Evolutionary conservation across 2,329 filamentous ascomycete species (phyloP), one percentile per base, ranked within the genome.

Genomic region (Exophiala oligosperma): DNA sequence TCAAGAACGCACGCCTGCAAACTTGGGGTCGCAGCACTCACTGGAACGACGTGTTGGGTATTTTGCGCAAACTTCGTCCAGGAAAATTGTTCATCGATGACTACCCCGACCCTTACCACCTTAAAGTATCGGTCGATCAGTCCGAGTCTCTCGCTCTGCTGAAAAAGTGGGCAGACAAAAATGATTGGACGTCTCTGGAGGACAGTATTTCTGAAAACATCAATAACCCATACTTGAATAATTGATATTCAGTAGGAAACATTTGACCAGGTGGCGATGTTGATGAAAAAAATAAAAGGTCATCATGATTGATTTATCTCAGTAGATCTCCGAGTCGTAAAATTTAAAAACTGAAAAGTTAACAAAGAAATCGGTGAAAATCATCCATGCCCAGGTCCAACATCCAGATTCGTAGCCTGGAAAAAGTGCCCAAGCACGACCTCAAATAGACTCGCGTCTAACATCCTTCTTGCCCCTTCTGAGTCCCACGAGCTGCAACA

Each of bases 1-100:
- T 84, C 0, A 59, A 70, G 2, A 73, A 74, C 0, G 77, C 84
- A 63, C 76, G 84, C 1, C 67, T 87, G 5, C 83, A 85, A 64
- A 83, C 73, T 0, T 82, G 79, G 52, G 80, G 78, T 0, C 70
- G 73, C 1, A 74, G 73, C 0, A 79, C 74, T 55, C 80, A 72
- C 49, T 80, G 75, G 68, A 79, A 80, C n/a, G 32, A 48, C 21
- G 26, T 28, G 26, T 8, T 43, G 14, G 40, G 3, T 8, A 43
- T 43, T 23, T 4, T 43, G 14, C 40, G 40, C 21, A 43, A 43
- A 43, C 21, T 43, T 5, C 1, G 21, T n/a, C 40, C 40, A 5
- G 3, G 9, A 5, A n/a, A 23, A 8, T 3, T 5, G 40, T 43
- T 43, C 40, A 43, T 43, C 3, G 40, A 43, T 23, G 40, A 43